Evolutionary conservation across 805 yeast genomes (phyloP), one percentile per base, ranked within the genome.

Genomic region (Lipomyces spencermartinsiae): DNA sequence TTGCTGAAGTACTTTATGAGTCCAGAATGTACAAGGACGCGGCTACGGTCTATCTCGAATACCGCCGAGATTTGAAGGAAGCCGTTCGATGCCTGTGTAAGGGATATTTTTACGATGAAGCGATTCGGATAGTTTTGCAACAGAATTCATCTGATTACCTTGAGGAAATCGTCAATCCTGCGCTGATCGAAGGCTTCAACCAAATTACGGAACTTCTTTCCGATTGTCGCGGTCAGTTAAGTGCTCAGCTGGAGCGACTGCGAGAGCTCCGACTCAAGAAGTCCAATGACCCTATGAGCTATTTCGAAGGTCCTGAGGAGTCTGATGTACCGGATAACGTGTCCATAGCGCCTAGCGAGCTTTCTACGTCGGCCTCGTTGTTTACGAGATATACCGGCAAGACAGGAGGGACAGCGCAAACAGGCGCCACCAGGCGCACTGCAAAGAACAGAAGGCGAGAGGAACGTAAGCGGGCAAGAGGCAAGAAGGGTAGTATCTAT

Each of bases 311-410:
- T 10, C 65, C 66, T 5, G 84, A 81, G 25, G 85, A 82, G 54
- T 61, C 51, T 16, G 96, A 92, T 74, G 86, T 91, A 14, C 93
- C 97, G 0, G 99, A 95, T 78, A 91, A 93, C 77, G 95, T 95
- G 9, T 93, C 98, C 0, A 85, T 95, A 71, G 98, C 98, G 0
- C 95, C 97, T 0, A 90, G 97, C 0, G 98, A 93, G 77, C 88
- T 97, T 0, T 92, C 98, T 0, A 91, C 97, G 0, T 61, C 74
- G 22, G 58, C 72, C 8, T 93, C 98, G 0, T 92, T 93, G 78
- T 91, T 92, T 81, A 95, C 99, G 0, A 85, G 97, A 76, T 95
- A 95, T 78, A 95, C 99, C 0, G 99, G 98, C 71, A 93, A 94
- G 79, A 93, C 98, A 0, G 84, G 90, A 0, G 97, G 97, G 31